phyloP scores from a whole-genome alignment of 129 eudicot genomes.

The Oenanthe sinensis region DNA sequence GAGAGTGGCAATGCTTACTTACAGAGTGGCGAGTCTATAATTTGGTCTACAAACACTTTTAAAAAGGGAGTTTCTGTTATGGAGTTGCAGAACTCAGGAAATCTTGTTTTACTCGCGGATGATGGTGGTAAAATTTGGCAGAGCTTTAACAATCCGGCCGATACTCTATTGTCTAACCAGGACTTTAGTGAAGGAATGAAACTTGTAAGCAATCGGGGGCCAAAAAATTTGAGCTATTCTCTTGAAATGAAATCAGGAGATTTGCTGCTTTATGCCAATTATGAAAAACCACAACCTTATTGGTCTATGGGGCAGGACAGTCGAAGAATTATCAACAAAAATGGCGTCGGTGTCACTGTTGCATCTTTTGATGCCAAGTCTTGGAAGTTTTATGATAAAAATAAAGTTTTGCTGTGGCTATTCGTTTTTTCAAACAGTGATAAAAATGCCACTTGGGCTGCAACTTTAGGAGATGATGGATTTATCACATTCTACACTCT shows the following conservation, averaged over 20 bases:
- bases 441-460: slow-evolving; percentile 53
- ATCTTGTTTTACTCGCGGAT: slow-evolving; percentile 48
- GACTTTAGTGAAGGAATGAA: slow-evolving; percentile 60
- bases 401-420: slow-evolving; percentile 47
- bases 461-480: slow-evolving; percentile 60
- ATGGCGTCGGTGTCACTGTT: slow-evolving; percentile 31
- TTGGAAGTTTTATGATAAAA: slow-evolving; percentile 65
- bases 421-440: slow-evolving; percentile 40
- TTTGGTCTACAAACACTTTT: slow-evolving; percentile 67
- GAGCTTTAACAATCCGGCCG: slow-evolving; percentile 66
- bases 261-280: slow-evolving; percentile 50
- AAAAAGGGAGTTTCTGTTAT: slow-evolving; percentile 46
- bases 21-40: slow-evolving; percentile 26
- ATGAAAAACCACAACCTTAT: slow-evolving; percentile 54
- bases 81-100: slow-evolving; percentile 71
- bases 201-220: slow-evolving; percentile 38
- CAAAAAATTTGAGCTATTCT: slow-evolving; percentile 45
- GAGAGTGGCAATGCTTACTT: slow-evolving; percentile 56
- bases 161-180: slow-evolving; percentile 63
- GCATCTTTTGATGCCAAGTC: slow-evolving; percentile 56
- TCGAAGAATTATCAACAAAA: slow-evolving; percentile 48
- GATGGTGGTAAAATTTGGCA: slow-evolving; percentile 62
- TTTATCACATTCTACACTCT: slow-evolving; percentile 47
- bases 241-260: slow-evolving; percentile 52
- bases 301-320: slow-evolving; percentile 65